Base-by-base conservation (phyloP, 805 yeast genomes). In the Blastobotrys peoriensis region DNA sequence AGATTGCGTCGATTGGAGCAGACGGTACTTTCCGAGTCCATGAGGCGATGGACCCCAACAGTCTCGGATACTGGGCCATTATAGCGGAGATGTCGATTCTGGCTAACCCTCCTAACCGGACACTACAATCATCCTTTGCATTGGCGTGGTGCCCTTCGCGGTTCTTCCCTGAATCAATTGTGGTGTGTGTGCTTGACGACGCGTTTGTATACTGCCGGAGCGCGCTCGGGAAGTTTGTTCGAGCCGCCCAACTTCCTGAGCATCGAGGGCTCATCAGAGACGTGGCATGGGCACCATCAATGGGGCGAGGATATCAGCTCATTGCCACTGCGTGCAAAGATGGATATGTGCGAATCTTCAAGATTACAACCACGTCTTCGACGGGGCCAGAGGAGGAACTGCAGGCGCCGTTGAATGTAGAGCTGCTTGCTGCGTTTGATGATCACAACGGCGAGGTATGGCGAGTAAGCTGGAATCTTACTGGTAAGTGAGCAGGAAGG, bases 311-410 rank as follows among this genome's bases (percentile, higher is more conserved):
- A 51, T 86, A 78, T 61, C 95, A 91, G 55, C 68, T 89, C 39
- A 71, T 93, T 36, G 98, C 99, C 0, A 91, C 98, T 0, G 98
- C 94, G 3, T 88, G 96, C 61, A 88, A 88, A 61, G 99, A 93
- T 62, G 98, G 98, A 1, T 78, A 71, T 57, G 88, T 93, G 8
- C 75, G 98, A 43, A 81, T 93, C 2, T 91, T 82, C 71, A 86
- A 84, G 62, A 69, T 88, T 4, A 25, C 30, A 69, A 44, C 51
- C 10, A 88, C 81, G 48, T 52, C 58, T 25, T 22, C 38, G 3
- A 42, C 41, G 5, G 27, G 5, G 15, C 18, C 9, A 25, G 34
- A 17, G 33, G 41, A 13, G 47, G 42, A 10, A 45, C 44, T 38
- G 10, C 27, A 30, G 22, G 43, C 57, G 42, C 45, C 28, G 13